These are phyloP conservation scores for Neoboletus subvelutipes DNA, from an alignment of 768 basidiomycete species.

Conservation along the genomic window DNA sequence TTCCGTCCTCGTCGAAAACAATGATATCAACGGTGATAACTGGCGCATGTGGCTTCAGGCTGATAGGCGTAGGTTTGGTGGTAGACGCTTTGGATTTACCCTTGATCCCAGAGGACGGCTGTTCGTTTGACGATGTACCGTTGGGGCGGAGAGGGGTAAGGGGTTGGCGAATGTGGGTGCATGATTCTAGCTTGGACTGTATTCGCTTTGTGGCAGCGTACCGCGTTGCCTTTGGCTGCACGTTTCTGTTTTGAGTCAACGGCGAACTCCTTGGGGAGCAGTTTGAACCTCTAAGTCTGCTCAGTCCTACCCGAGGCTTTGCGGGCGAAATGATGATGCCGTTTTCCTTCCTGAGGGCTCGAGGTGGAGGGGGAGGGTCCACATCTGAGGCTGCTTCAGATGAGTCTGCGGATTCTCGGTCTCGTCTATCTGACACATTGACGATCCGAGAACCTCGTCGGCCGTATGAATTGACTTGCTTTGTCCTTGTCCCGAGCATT, in stretches of 20 bases:
- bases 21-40: slow-evolving; percentile 66
- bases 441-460: slow-evolving; percentile 63
- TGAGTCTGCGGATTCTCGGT: slow-evolving; percentile 31
- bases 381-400: slow-evolving; percentile 38
- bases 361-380: slow-evolving; percentile 19
- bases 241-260: slow-evolving; percentile 27
- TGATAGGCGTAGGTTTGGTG: slow-evolving; percentile 19
- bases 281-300: slow-evolving; percentile 11
- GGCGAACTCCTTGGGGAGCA: slow-evolving; percentile 22
- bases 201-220: slow-evolving; percentile 14
- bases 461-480: slow-evolving; percentile 65
- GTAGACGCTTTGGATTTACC: slow-evolving; percentile 23
- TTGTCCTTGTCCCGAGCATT: slow-evolving; percentile 64
- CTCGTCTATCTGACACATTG: slow-evolving; percentile 39
- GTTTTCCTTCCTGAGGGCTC: slow-evolving; percentile 23
- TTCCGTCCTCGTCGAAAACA: slow-evolving; percentile 60
- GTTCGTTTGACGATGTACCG: slow-evolving; percentile 38
- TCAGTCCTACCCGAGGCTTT: slow-evolving; percentile 10
- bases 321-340: slow-evolving; percentile 24
- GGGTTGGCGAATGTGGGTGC: slow-evolving; percentile 36
- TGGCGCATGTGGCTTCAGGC: slow-evolving; percentile 43
- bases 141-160: slow-evolving; percentile 42
- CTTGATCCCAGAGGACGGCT: slow-evolving; percentile 19
- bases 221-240: slow-evolving; percentile 19
- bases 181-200: slow-evolving; percentile 14